A percentile compares a stretch with the other conserved stretches of the same genome.
Conservation (phyloP, 1,284 basidiomycete genomes). For the Agaricales sp. region DNA sequence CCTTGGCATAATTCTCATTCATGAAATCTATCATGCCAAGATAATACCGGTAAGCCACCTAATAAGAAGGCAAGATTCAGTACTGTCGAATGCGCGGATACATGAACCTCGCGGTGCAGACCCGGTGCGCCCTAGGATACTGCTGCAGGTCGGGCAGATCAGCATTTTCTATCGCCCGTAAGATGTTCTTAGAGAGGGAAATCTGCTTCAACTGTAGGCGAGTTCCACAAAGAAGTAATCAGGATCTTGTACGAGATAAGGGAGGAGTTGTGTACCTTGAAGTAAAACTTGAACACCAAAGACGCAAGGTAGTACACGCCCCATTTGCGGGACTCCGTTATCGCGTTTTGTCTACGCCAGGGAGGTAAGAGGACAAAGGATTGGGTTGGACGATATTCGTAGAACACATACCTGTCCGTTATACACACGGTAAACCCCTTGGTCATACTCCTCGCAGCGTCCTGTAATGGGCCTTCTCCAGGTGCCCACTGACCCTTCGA, state of each 20-base stretch:
- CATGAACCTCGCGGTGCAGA: constrained; percentile 24
- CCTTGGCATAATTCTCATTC: constrained; percentile 84
- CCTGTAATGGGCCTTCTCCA: constrained; percentile 66
- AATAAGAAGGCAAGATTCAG: constrained; percentile 12
- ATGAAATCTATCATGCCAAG: constrained; percentile 90
- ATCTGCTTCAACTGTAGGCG: constrained; percentile 72
- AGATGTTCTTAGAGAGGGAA: constrained; percentile 85
- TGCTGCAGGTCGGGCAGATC: constrained; percentile 71
- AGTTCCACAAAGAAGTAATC: constrained; percentile 4
- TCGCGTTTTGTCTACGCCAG: constrained; percentile 43
- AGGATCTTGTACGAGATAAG: constrained; percentile 5
- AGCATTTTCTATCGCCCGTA: constrained; percentile 82
- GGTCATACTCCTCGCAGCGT: constrained; percentile 82
- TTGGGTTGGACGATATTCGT: not conserved
- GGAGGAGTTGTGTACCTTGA: constrained; percentile 54
- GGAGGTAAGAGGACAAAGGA: too few relatives aligned
- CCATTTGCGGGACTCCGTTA: constrained; percentile 78
- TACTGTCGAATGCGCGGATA: constrained; percentile 6
- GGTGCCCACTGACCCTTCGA: constrained; percentile 40
- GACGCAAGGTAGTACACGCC: constrained; percentile 94
- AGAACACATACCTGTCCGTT: constrained; percentile 74
- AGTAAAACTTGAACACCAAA: constrained; percentile 89
- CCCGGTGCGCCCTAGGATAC: constrained; percentile 84
- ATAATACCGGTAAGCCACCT: constrained; percentile 91
- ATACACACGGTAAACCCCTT: constrained; percentile 91